Conservation (phyloP, 1,284 basidiomycete genomes). For the Pseudozyma tsukubaensis region DNA sequence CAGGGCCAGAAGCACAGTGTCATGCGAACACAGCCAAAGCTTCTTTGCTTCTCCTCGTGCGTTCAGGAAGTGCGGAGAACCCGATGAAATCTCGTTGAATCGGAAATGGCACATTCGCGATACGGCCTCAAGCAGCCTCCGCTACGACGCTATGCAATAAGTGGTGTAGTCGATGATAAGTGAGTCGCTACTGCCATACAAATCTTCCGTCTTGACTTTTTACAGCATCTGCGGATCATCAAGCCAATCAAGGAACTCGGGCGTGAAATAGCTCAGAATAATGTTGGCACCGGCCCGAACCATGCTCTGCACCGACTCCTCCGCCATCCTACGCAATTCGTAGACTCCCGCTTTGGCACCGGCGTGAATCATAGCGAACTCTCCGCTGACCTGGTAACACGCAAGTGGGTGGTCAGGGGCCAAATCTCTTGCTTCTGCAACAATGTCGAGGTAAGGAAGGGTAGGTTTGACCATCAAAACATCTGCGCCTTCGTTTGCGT, state of each 20-base stretch:
- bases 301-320: slow-evolving; percentile 90
- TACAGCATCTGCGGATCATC: background rate
- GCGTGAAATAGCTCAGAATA: slow-evolving; percentile 94
- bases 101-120: no score
- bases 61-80: no score
- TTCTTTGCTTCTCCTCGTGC: no score
- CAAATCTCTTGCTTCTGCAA: slow-evolving; percentile 85
- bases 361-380: slow-evolving; percentile 95
- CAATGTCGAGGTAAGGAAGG: slow-evolving; percentile 94
- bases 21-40: no score
- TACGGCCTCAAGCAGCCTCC: no score
- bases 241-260: slow-evolving; percentile 75
- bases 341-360: slow-evolving; percentile 93
- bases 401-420: slow-evolving; percentile 89
- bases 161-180: no score
- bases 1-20: no score
- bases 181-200: no score
- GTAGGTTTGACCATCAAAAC: slow-evolving; percentile 99
- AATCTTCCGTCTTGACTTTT: no score
- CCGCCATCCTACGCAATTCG: slow-evolving; percentile 89
- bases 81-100: no score
- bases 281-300: slow-evolving; percentile 90
- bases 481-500: slow-evolving; percentile 93
- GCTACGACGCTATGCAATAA: no score
- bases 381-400: slow-evolving; percentile 81